Percentiles rank a stretch among this genome's conserved stretches.
phyloP scores from a whole-genome alignment of 1,139 yeast genomes.

The Arxiozyma telluris region DNA sequence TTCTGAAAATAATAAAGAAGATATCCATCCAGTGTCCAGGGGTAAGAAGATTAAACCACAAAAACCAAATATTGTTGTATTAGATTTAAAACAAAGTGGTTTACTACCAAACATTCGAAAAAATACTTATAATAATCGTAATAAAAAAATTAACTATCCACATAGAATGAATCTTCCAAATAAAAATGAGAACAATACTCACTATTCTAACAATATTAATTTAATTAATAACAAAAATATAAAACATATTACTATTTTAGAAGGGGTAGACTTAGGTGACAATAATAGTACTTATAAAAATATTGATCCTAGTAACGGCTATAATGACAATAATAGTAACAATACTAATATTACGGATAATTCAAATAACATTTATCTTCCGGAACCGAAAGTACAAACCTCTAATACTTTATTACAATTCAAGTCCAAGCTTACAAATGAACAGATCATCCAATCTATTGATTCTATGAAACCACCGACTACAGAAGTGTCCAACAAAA shows the following conservation, averaged over 20 bases:
- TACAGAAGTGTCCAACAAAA: slow-evolving; percentile 21
- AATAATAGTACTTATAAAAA: too few species aligned
- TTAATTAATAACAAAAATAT: not conserved
- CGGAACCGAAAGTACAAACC: not conserved
- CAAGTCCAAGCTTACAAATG: slow-evolving; percentile 21
- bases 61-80: slow-evolving; percentile 22
- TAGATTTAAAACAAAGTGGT: slow-evolving; percentile 17
- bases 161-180: not conserved
- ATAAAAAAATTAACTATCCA: not conserved
- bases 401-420: slow-evolving; percentile 13
- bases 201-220: too few species aligned
- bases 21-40: slow-evolving; percentile 7
- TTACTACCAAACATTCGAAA: not conserved
- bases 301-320: too few species aligned
- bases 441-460: slow-evolving; percentile 27
- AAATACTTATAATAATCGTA: not conserved
- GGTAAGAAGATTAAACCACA: slow-evolving; percentile 26
- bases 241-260: slow-evolving; percentile 15
- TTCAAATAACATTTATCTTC: not conserved
- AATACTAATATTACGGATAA: too few species aligned
- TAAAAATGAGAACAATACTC: too few species aligned
- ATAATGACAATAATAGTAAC: too few species aligned
- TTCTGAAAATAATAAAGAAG: too few species aligned
- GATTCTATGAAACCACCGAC: slow-evolving; percentile 26
- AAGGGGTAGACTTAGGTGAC: slow-evolving; percentile 23